Evolutionary conservation across 2,329 filamentous ascomycete genomes (phyloP), one percentile per base, ranked within the genome.

Genomic region (Chaetoscypha palmicola): DNA sequence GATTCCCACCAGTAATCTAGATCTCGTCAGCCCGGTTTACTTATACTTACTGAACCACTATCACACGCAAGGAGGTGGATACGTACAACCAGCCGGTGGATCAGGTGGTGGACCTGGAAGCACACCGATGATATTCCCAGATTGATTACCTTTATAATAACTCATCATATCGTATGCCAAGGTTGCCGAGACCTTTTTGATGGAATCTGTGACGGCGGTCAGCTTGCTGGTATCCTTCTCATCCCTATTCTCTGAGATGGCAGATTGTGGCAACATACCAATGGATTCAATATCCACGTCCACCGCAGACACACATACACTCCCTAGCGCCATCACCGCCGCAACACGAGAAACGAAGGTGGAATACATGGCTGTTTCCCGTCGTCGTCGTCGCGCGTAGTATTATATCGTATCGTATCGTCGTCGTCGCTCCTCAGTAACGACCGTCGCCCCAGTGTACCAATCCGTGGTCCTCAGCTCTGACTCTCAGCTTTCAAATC

Each of bases 1-100:
- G 70, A 67, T 52, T 75, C 73, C 76, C 76, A 79, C 73, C 72
- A 77, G 60, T 73, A 75, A 53, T 74, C 73, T 58, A 46, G 26
- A 33, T 14, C 17, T 31, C n/a, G 34, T 52, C 38, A 49, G 47
- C 19, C 5, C 28, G 11, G 33, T 12, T 24, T 30, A 20, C n/a
- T 11, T 5, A 12, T 31, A 16, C 5, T 7, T 20, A 23, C 9
- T 16, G 23, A n/a, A 2, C 12, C 3, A 23, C 12, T 12, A n/a
- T 11, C 2, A 4, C 14, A 23, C n/a, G 2, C 7, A 14, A n/a
- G 23, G 7, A 11, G 20, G 33, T 23, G 23, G 23, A 37, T 28
- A 60, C 59, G 47, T 51, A 61, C 59, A 62, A 38, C 59, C 59
- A 32, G 30, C 48, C 24, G 54, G 20, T 11, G 58, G 58, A 44